Conservation (phyloP, 805 yeast genomes). For the Ogataea henricii region DNA sequence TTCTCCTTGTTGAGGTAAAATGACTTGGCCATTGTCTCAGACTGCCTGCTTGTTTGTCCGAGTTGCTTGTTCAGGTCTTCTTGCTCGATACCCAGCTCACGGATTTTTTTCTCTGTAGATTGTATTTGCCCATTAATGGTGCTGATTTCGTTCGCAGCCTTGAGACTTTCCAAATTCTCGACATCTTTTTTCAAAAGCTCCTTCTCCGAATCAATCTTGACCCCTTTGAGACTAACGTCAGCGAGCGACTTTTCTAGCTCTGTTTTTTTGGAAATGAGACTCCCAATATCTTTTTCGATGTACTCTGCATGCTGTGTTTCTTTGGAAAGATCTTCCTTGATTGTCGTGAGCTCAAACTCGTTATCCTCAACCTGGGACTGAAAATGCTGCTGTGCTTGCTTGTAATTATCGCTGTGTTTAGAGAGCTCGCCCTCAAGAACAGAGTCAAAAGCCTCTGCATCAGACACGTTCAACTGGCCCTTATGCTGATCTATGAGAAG, state of each 20-base stretch:
- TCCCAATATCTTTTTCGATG: constrained; percentile 41
- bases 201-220: constrained; percentile 48
- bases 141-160: constrained; percentile 31
- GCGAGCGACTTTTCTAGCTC: constrained; percentile 42
- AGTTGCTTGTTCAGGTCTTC: constrained; percentile 58
- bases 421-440: constrained; percentile 12
- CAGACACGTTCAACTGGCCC: constrained; percentile 6
- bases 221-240: constrained; percentile 43
- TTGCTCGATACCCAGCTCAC: constrained; percentile 42
- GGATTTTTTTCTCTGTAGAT: constrained; percentile 39
- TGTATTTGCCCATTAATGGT: constrained; percentile 39
- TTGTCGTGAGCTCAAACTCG: constrained; percentile 17
- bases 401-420: not conserved
- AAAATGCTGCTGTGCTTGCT: constrained; percentile 5
- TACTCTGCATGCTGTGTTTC: constrained; percentile 48
- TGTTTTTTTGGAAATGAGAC: constrained; percentile 37
- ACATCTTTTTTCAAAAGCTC: constrained; percentile 42
- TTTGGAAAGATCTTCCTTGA: constrained; percentile 39
- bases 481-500: constrained; percentile 13
- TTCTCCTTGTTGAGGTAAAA: constrained; percentile 27
- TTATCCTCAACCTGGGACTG: constrained; percentile 16
- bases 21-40: constrained; percentile 59
- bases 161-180: constrained; percentile 35
- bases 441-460: constrained; percentile 13
- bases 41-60: constrained; percentile 52